phyloP scores from a whole-genome alignment of 75 land plant genomes.

The Isoetes taiwanensis region DNA sequence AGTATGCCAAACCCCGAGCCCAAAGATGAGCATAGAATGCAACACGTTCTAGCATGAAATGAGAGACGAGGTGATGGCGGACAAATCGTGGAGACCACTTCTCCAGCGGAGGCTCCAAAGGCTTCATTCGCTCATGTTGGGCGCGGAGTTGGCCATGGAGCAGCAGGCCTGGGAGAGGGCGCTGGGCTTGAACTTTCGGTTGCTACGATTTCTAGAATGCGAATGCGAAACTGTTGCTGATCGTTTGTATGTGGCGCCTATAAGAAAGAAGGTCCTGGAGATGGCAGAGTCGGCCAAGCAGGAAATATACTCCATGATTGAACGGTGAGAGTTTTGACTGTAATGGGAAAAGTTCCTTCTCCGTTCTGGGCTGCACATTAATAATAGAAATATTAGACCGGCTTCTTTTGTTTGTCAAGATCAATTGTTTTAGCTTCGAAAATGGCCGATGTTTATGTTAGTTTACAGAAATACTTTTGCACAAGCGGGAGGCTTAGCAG shows the following conservation, averaged over 20 bases:
- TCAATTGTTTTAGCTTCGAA: too few species aligned
- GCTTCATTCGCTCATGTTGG: conserved; percentile 83
- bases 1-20: too few species aligned
- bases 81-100: too few species aligned
- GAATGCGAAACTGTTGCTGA: conserved; percentile 26
- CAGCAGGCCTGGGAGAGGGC: conserved; percentile 45
- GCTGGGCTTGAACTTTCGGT: conserved; percentile 42
- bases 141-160: conserved; percentile 51
- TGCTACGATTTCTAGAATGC: conserved; percentile 78
- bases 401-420: too few species aligned
- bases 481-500: conserved; percentile 40
- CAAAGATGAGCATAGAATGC: too few species aligned
- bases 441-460: too few species aligned
- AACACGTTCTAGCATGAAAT: too few species aligned
- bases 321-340: conserved; percentile 53
- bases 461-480: conserved; percentile 52
- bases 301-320: conserved; percentile 26
- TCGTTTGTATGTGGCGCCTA: conserved; percentile 36
- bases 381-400: too few species aligned
- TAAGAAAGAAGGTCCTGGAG: conserved; percentile 30
- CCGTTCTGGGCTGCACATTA: too few species aligned
- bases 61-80: too few species aligned
- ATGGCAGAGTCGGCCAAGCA: conserved; percentile 30
- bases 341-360: too few species aligned
- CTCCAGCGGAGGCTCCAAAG: conserved; percentile 58